Evolutionary conservation across 1,284 basidiomycete genomes (phyloP).

Genomic region (Tilletia caries): DNA sequence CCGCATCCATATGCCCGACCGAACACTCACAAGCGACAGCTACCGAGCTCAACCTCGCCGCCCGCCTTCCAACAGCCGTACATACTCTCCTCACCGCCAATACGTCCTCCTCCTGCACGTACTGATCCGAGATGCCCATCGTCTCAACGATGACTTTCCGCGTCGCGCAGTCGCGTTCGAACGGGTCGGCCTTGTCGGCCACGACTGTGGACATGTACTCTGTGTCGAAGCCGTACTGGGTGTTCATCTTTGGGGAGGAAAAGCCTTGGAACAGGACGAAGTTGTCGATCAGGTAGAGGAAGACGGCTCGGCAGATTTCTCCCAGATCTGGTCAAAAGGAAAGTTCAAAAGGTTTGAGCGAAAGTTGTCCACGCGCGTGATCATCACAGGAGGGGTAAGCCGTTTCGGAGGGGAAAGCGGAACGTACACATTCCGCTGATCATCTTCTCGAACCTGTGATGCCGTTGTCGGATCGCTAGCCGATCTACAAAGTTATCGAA

Average conservation of each 20-base stretch:
- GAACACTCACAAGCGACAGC: slow-evolving; percentile 75
- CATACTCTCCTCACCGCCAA: slow-evolving; percentile 78
- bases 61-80: slow-evolving; percentile 73
- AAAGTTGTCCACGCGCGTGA: neutral
- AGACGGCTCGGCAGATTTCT: slow-evolving; percentile 80
- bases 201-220: slow-evolving; percentile 86
- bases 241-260: slow-evolving; percentile 70
- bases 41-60: slow-evolving; percentile 76
- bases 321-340: slow-evolving; percentile 65
- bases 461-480: slow-evolving; percentile 85
- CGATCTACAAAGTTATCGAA: slow-evolving; percentile 91
- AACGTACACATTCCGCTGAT: slow-evolving; percentile 86
- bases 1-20: too few species aligned
- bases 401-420: too few species aligned
- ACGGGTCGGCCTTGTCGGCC: slow-evolving; percentile 44
- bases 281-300: slow-evolving; percentile 79
- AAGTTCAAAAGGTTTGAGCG: too few species aligned
- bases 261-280: slow-evolving; percentile 72
- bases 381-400: too few species aligned
- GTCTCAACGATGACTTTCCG: slow-evolving; percentile 63
- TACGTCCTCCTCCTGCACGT: slow-evolving; percentile 58
- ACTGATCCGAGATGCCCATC: slow-evolving; percentile 61
- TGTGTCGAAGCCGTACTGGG: slow-evolving; percentile 89
- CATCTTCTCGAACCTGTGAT: slow-evolving; percentile 96
- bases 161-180: slow-evolving; percentile 45